Evolutionary conservation across 2,329 filamentous ascomycete species (phyloP), one percentile per base, ranked within the genome.

Genomic region (Chaetothyriales sp.): DNA sequence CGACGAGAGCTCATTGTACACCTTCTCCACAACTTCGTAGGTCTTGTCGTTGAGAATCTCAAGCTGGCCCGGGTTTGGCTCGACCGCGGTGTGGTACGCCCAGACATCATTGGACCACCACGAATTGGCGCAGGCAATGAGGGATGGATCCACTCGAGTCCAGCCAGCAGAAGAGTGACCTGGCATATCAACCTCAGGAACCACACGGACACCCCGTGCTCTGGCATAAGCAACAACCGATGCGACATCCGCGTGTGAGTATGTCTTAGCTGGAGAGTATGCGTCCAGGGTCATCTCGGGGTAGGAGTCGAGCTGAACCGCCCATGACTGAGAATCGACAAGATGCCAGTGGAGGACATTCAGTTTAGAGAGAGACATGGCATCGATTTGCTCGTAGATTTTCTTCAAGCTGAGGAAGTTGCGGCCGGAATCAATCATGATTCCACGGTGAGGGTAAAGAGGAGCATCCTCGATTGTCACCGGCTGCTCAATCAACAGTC

Each of bases 181-280:
- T 5, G 77, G 77, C 75, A 79, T 79, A 61, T 80, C 77, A 43
- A 79, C 72, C 58, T 80, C 77, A n/a, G 77, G 74, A 32, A 80
- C 68, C 50, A 80, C 68, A 50, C 78, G 74, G n/a, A 80, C 69
- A 51, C 73, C 77, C 18, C 76, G 76, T 32, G 72, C 70, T 39
- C 72, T 66, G 15, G 72, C 75, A 55, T 77, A 77, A 10, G 61
- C 59, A 48, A 78, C 68, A 47, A 78, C 62, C 2, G 64, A 63
- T 18, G 62, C 65, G 45, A 78, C 61, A 51, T 69, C 66, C 0
- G 59, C 56, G 1, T 71, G 66, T 2, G 69, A 68, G 60, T 71
- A 77, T 47, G 66, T 62, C 56, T 76, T 72, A 3, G 68, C 66
- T 8, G 64, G 49, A 0, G 75, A 77, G 61, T 77, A 78, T 1